phyloP scores from a whole-genome alignment of 2,329 filamentous ascomycete genomes.

The Aspergillus flavus region DNA sequence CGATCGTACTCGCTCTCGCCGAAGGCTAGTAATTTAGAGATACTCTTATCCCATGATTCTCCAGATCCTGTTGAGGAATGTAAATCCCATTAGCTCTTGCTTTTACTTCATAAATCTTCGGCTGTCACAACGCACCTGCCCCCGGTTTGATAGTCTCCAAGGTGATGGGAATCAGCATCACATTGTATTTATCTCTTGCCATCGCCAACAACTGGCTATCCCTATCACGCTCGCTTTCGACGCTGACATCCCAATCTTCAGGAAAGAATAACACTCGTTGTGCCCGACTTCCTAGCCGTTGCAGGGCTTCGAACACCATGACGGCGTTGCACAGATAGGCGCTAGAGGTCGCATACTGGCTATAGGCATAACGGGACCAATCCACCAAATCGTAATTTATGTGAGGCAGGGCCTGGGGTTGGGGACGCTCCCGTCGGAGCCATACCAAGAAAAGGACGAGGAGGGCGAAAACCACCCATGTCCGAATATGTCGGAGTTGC shows the following conservation, averaged over 20 bases:
- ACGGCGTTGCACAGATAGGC: constrained; percentile 47
- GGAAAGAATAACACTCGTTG: constrained; percentile 47
- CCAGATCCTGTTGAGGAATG: constrained; percentile 24
- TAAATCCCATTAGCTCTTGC: background rate
- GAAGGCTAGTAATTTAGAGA: constrained; percentile 70
- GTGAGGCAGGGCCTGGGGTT: constrained; percentile 25
- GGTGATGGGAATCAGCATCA: constrained; percentile 52
- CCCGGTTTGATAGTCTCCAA: constrained; percentile 37
- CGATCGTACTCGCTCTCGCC: constrained; percentile 66
- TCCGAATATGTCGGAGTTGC: constrained; percentile 35
- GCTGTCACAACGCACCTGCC: constrained; percentile 23
- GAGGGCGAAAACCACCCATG: constrained; percentile 30
- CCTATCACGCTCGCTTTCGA: constrained; percentile 33
- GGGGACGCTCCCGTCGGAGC: constrained; percentile 23
- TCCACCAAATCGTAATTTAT: constrained; percentile 39
- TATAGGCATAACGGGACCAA: constrained; percentile 48
- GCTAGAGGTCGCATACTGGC: constrained; percentile 45
- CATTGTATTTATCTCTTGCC: constrained; percentile 54
- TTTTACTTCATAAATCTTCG: background rate
- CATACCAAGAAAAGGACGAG: constrained; percentile 31
- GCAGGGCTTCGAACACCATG: constrained; percentile 45
- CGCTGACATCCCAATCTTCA: constrained; percentile 40
- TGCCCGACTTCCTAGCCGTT: constrained; percentile 43
- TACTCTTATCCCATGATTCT: constrained; percentile 64
- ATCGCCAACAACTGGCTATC: constrained; percentile 51